Evolutionary conservation across 2,329 filamentous ascomycete genomes (phyloP).

Genomic region (Penicillium sp.): DNA sequence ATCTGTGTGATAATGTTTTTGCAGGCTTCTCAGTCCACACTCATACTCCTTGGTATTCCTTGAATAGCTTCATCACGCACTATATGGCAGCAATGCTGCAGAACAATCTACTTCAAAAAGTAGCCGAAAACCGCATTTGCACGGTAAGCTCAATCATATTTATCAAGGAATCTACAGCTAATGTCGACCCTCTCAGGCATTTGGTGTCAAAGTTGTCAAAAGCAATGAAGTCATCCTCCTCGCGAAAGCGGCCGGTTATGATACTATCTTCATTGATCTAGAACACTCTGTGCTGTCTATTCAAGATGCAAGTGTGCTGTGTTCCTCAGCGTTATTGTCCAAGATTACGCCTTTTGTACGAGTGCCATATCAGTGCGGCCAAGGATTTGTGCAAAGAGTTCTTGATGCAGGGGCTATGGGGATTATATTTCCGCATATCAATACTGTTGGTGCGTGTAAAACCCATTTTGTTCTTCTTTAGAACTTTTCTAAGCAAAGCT

Average conservation of each 20-base stretch:
- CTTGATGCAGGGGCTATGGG: slow-evolving; percentile 1
- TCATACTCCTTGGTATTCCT: too few species aligned
- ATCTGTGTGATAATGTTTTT: too few species aligned
- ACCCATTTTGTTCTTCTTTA: background rate
- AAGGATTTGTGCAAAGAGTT: slow-evolving; percentile 1
- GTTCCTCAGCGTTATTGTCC: too few species aligned
- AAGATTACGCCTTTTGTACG: slow-evolving; percentile 6
- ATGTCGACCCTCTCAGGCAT: slow-evolving; percentile 8
- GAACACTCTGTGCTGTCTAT: slow-evolving; percentile 28
- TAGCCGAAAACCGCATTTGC: background rate
- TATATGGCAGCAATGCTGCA: background rate
- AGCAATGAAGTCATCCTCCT: slow-evolving; percentile 29
- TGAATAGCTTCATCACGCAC: background rate
- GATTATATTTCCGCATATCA: slow-evolving; percentile 1
- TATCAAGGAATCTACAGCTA: too few species aligned
- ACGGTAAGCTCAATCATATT: background rate
- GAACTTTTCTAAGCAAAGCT: background rate
- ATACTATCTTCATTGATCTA: slow-evolving; percentile 39
- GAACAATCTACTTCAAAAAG: background rate
- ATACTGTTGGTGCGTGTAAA: background rate
- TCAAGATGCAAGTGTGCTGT: background rate
- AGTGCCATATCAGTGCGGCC: background rate
- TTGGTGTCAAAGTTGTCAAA: slow-evolving; percentile 27
- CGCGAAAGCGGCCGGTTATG: slow-evolving; percentile 32
- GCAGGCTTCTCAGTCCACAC: too few species aligned